phyloP scores from a whole-genome alignment of 768 basidiomycete genomes.

The Kockovaella imperatae region DNA sequence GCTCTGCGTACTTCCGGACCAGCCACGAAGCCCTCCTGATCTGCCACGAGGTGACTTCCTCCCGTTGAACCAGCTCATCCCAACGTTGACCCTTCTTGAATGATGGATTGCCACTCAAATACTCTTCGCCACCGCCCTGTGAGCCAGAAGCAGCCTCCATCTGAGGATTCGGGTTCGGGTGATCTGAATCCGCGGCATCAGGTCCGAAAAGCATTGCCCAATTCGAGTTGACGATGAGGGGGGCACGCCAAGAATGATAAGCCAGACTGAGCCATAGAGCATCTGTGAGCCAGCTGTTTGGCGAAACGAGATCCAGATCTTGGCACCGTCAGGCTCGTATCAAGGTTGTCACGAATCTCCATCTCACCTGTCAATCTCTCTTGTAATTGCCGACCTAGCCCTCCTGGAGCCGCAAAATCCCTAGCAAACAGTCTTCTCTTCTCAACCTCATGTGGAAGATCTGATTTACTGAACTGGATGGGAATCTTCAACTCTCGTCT shows the following conservation, averaged over 20 bases:
- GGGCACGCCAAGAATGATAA: slow-evolving; percentile 79
- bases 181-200: slow-evolving; percentile 52
- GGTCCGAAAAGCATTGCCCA: slow-evolving; percentile 89
- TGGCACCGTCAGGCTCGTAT: neutral
- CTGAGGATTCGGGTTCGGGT: slow-evolving; percentile 46
- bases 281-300: slow-evolving; percentile 89
- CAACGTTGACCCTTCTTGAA: slow-evolving; percentile 1
- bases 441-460: slow-evolving; percentile 53
- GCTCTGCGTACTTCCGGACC: slow-evolving; percentile 24
- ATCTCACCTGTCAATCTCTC: slow-evolving; percentile 61
- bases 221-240: slow-evolving; percentile 81
- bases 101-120: slow-evolving; percentile 14
- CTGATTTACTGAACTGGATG: slow-evolving; percentile 47
- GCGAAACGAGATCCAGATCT: slow-evolving; percentile 72
- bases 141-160: slow-evolving; percentile 4
- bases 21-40: slow-evolving; percentile 77
- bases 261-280: slow-evolving; percentile 83
- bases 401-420: slow-evolving; percentile 56
- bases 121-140: slow-evolving; percentile 24
- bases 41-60: slow-evolving; percentile 67
- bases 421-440: slow-evolving; percentile 56
- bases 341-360: neutral
- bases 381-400: slow-evolving; percentile 63
- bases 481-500: neutral
- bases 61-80: slow-evolving; percentile 24